phyloP scores from a whole-genome alignment of 345 rosid species.

The Microthlaspi erraticum region DNA sequence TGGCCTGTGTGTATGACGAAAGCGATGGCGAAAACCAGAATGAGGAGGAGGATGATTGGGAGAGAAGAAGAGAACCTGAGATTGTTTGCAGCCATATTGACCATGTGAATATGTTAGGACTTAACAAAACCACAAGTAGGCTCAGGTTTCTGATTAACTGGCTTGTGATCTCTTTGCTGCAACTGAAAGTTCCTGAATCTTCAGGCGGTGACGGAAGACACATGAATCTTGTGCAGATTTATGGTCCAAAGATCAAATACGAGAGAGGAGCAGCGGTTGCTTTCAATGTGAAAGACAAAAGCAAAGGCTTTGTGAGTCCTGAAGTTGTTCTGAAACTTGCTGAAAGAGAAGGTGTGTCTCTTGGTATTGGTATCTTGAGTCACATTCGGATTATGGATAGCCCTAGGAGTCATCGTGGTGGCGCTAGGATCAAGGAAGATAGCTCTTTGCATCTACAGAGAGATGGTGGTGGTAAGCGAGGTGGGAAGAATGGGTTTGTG shows the following conservation, averaged over 20 bases:
- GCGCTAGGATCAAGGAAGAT: constrained; percentile 54
- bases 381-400: constrained; percentile 71
- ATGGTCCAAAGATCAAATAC: constrained; percentile 90
- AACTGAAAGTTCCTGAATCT: constrained; percentile 63
- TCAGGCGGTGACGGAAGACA: constrained; percentile 51
- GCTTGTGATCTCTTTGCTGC: constrained; percentile 74
- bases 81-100: too few species aligned
- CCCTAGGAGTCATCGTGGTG: constrained; percentile 56
- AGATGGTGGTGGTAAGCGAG: constrained; percentile 68
- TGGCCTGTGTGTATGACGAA: too few species aligned
- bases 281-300: constrained; percentile 75
- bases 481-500: constrained; percentile 64
- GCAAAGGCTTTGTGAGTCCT: constrained; percentile 70
- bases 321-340: constrained; percentile 84
- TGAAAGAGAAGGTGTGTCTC: constrained; percentile 79
- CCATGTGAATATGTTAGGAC: too few species aligned
- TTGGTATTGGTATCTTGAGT: constrained; percentile 85
- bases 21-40: too few species aligned
- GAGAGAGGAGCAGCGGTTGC: constrained; percentile 97
- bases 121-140: too few species aligned
- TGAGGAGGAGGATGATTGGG: too few species aligned
- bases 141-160: too few species aligned
- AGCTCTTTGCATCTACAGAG: constrained; percentile 63
- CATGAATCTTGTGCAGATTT: constrained; percentile 77
- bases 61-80: too few species aligned